Percentiles rank a stretch among this genome's conserved stretches.
Evolutionary conservation across 202 grass and related monocot genomes (phyloP).

Genomic region (Eragrostis tef): DNA sequence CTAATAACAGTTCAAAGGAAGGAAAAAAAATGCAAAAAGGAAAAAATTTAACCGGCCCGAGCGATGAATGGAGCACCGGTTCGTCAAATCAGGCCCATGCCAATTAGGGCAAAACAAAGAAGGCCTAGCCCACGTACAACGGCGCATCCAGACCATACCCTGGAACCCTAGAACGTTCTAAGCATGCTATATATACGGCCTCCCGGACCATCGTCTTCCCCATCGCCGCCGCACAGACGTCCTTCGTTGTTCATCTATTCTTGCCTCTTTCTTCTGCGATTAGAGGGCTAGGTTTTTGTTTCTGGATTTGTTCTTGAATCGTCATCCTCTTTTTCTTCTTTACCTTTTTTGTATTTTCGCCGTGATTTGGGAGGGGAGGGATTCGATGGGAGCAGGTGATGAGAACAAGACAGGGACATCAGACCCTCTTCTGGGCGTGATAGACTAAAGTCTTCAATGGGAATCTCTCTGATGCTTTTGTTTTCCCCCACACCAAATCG

Average conservation of each 20-base stretch:
- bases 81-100: neutral
- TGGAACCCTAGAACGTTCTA: slow-evolving; percentile 30
- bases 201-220: neutral
- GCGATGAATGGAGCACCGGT: no score
- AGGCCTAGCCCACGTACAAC: neutral
- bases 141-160: neutral
- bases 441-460: slow-evolving; percentile 59
- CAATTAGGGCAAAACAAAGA: neutral
- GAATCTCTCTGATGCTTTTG: slow-evolving; percentile 64
- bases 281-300: neutral
- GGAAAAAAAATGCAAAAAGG: neutral
- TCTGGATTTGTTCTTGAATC: neutral
- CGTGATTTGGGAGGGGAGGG: neutral
- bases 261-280: neutral
- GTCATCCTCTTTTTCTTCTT: no score
- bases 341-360: neutral
- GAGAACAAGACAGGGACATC: slow-evolving; percentile 71
- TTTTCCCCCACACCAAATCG: neutral
- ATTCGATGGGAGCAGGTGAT: slow-evolving; percentile 49
- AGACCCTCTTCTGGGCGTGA: slow-evolving; percentile 55
- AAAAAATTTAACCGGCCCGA: neutral
- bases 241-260: neutral
- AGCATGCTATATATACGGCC: neutral
- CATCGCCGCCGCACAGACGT: neutral
- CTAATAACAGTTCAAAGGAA: neutral